Evolutionary conservation across 805 yeast species (phyloP), one percentile per base, ranked within the genome.

Genomic region (Sungouiella thailandica): DNA sequence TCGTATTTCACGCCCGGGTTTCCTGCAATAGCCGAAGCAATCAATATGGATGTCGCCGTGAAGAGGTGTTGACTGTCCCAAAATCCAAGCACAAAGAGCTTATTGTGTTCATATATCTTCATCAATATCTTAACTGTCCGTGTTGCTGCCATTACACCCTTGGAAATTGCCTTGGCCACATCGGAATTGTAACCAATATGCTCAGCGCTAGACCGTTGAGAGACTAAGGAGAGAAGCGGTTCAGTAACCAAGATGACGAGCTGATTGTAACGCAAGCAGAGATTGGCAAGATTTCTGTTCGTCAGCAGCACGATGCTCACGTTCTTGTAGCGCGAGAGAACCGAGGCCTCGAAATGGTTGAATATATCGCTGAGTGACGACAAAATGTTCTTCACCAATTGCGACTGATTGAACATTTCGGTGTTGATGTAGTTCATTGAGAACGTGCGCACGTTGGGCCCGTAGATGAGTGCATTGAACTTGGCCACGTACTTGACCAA

Each of bases 41-140:
- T 43, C 23, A 61, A 34, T 15, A 57, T 37, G 14, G 62, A 40
- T 16, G 62, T 37, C 1, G 70, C 60, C 4, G 57, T 47, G 35
- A 53, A 65, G 25, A 64, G 41, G 44, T 65, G 64, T 39, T 60
- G 66, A 29, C 60, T 46, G 36, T 65, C 71, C 65, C 68, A 64
- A 35, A 55, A 62, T 2, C 70, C 71, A 12, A 58, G 42, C 14
- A 50, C 42, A 34, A 63, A 63, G 10, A 62, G 37, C 28, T 56
- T 46, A n/a, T 53, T 39, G 32, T 49, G 39, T 22, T 51, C 51
- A 26, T 52, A 57, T 26, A 65, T 45, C 32, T 58, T 51, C 20
- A 50, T 27, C 4, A 60, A 29, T 4, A 63, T 49, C 32, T 60
- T 57, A 14, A 65, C 50, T 2, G 59, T 54, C 13, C 58, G 33